phyloP scores from a whole-genome alignment of 306 rosid genomes.

The Cucurbita argyrosperma region DNA sequence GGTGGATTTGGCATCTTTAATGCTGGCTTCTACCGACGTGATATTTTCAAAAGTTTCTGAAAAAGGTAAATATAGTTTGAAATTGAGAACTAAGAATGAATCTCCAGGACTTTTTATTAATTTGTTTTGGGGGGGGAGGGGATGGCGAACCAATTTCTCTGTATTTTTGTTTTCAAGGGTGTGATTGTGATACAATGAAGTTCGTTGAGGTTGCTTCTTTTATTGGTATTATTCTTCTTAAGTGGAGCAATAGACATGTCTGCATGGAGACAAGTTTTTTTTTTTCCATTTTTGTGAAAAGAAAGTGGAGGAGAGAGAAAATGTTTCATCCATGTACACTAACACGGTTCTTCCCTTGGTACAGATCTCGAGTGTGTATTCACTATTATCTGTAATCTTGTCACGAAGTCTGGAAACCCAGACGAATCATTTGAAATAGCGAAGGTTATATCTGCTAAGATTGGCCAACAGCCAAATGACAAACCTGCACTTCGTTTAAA shows the following conservation, averaged over 20 bases:
- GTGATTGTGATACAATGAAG: not conserved
- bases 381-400: conserved; percentile 71
- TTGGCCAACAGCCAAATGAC: conserved; percentile 56
- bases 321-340: not conserved
- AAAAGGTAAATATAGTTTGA: conserved; percentile 43
- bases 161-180: not conserved
- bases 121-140: no score
- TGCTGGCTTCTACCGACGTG: conserved; percentile 83
- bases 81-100: not conserved
- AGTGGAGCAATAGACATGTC: not conserved
- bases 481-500: conserved; percentile 73
- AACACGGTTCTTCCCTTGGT: not conserved
- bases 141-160: not conserved
- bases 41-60: conserved; percentile 81
- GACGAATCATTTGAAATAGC: conserved; percentile 70
- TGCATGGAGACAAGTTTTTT: not conserved
- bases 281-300: not conserved
- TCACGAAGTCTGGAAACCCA: conserved; percentile 54
- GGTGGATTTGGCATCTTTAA: conserved; percentile 68
- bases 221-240: not conserved
- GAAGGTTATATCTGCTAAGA: conserved; percentile 50
- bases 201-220: not conserved
- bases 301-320: not conserved
- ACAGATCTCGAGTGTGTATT: conserved; percentile 77
- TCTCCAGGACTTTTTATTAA: not conserved